A percentile compares a stretch with the other conserved stretches of the same genome.
Conservation (phyloP, 139 green algal genomes). For the Chlamydomonas incerta region DNA sequence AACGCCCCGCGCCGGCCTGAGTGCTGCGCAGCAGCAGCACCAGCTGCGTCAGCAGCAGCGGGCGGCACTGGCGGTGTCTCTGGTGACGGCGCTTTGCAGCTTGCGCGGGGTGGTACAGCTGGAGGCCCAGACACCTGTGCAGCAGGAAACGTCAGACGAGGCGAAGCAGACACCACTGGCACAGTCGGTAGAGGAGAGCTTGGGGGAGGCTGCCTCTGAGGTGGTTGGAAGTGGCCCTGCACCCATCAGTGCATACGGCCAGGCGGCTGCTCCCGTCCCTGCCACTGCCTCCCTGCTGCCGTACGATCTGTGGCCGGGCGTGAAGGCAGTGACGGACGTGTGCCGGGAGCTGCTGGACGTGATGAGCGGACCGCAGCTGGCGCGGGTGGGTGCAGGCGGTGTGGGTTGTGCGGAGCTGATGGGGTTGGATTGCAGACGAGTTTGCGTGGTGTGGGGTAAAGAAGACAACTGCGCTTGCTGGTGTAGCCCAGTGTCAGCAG, state of each 20-base stretch:
- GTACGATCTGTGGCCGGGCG: constrained; percentile 24
- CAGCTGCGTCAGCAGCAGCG: constrained; percentile 23
- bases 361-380: constrained; percentile 11
- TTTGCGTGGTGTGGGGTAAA: too few relatives aligned
- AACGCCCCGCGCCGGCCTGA: neutral
- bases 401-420: neutral
- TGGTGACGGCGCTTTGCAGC: neutral
- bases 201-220: too few relatives aligned
- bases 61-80: neutral
- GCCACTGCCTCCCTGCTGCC: constrained; percentile 9
- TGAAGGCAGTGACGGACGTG: constrained; percentile 15
- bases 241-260: neutral
- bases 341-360: neutral
- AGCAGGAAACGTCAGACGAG: too few relatives aligned
- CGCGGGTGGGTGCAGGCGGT: neutral
- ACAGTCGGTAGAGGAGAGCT: too few relatives aligned
- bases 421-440: neutral
- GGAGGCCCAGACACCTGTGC: neutral
- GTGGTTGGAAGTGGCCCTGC: neutral
- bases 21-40: neutral
- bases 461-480: too few relatives aligned
- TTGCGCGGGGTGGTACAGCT: constrained; percentile 1
- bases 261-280: neutral
- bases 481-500: too few relatives aligned
- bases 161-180: too few relatives aligned